phyloP scores from a whole-genome alignment of 1,284 basidiomycete species.

The Leccinum huronense region DNA sequence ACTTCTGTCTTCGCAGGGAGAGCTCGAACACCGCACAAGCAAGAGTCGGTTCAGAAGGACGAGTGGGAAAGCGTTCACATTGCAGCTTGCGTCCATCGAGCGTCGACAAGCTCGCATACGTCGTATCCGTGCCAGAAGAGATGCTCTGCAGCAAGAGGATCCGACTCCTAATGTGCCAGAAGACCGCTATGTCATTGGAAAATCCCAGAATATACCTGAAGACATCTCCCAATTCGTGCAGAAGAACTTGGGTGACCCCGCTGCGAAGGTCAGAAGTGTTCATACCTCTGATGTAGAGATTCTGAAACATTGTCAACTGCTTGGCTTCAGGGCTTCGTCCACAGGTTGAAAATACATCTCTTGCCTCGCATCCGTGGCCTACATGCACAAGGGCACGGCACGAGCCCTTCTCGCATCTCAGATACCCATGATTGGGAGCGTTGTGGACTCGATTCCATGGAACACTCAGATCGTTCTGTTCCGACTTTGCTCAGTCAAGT shows the following conservation, averaged over 20 bases:
- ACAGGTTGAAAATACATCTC: too few relatives aligned
- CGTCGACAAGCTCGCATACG: neutral
- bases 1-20: neutral
- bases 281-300: too few relatives aligned
- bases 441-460: too few relatives aligned
- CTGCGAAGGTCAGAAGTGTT: neutral
- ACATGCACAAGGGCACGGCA: too few relatives aligned
- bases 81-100: neutral
- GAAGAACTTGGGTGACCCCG: neutral
- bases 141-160: neutral
- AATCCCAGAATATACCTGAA: neutral
- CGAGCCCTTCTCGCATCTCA: too few relatives aligned
- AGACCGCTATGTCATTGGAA: neutral
- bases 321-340: too few relatives aligned
- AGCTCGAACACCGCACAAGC: neutral
- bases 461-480: too few relatives aligned
- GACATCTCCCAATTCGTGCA: neutral
- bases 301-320: too few relatives aligned
- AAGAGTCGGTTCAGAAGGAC: neutral
- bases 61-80: neutral
- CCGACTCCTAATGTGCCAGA: neutral
- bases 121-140: neutral
- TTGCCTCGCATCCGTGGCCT: too few relatives aligned
- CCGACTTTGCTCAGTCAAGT: too few relatives aligned
- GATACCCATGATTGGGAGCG: too few relatives aligned